Percentiles rank a stretch among this genome's conserved stretches.
Conservation (phyloP, 1,284 basidiomycete species). For the Neonothopanus nambi region DNA sequence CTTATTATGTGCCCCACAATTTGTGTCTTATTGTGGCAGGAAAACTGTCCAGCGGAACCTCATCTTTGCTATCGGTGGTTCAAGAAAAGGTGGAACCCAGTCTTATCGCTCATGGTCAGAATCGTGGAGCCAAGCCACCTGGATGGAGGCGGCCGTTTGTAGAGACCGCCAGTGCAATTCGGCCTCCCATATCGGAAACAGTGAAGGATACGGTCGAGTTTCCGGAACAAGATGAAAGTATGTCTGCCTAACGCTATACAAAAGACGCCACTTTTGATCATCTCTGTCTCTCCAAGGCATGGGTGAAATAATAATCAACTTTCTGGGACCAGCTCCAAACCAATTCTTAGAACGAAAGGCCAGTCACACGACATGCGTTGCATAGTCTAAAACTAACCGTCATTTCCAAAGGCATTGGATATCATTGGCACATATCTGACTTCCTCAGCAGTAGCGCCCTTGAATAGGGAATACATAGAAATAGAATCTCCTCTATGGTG, state of each 20-base stretch:
- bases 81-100: conserved; percentile 82
- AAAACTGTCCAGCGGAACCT: conserved; percentile 72
- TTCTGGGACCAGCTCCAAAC: conserved; percentile 76
- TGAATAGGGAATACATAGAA: conserved; percentile 94
- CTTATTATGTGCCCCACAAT: conserved; percentile 96
- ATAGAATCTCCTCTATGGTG: conserved; percentile 88
- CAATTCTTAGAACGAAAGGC: conserved; percentile 80
- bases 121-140: conserved; percentile 62
- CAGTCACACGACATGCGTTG: conserved; percentile 11
- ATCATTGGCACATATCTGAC: conserved; percentile 89
- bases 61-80: conserved; percentile 72
- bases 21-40: conserved; percentile 83
- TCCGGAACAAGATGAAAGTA: conserved; percentile 96
- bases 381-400: neutral
- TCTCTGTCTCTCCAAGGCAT: conserved; percentile 42
- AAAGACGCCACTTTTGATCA: conserved; percentile 5
- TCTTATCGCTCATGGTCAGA: conserved; percentile 74
- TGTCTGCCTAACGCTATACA: conserved; percentile 16
- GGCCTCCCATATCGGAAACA: conserved; percentile 57
- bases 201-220: conserved; percentile 80
- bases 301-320: conserved; percentile 84
- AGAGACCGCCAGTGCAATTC: conserved; percentile 77
- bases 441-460: conserved; percentile 84
- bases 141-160: conserved; percentile 96
- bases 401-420: conserved; percentile 67